Percentiles rank a stretch among this genome's conserved stretches.
phyloP scores from a whole-genome alignment of 1,284 basidiomycete genomes.

The Melanopsichium pennsylvanicum region DNA sequence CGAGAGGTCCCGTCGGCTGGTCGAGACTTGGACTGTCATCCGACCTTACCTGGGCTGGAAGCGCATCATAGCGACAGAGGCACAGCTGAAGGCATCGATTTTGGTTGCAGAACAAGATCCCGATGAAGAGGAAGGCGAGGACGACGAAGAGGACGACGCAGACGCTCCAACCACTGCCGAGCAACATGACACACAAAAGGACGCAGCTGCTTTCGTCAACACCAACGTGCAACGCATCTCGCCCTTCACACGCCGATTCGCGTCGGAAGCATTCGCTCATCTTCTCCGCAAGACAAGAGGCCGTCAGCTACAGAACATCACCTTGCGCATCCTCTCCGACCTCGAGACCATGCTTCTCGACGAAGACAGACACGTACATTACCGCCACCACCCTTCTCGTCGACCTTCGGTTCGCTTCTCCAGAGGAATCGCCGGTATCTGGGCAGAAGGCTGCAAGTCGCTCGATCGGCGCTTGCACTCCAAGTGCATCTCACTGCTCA shows the following conservation, averaged over 20 bases:
- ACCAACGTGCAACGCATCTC: conserved; percentile 39
- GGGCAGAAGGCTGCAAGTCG: conserved; percentile 61
- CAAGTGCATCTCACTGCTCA: conserved; percentile 33
- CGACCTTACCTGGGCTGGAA: conserved; percentile 55
- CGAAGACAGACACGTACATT: conserved; percentile 29
- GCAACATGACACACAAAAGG: background rate
- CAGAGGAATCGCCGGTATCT: conserved; percentile 59
- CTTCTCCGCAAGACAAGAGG: conserved; percentile 59
- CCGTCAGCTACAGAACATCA: conserved; percentile 45
- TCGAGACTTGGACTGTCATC: conserved; percentile 52
- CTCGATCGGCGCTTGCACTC: conserved; percentile 56
- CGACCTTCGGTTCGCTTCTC: conserved; percentile 43
- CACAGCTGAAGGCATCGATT: background rate
- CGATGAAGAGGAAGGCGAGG: conserved; percentile 11
- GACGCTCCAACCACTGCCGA: background rate
- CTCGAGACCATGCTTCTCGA: conserved; percentile 39
- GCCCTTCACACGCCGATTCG: conserved; percentile 60
- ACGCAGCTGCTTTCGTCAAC: conserved; percentile 16
- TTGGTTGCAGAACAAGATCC: too few relatives aligned
- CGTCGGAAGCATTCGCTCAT: conserved; percentile 62
- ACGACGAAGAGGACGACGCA: conserved; percentile 14
- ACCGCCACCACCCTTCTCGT: conserved; percentile 20
- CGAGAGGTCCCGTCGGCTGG: conserved; percentile 29
- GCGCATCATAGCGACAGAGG: conserved; percentile 15
- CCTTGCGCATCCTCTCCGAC: conserved; percentile 48